These are phyloP conservation scores for Lathyrus sativus DNA, from an alignment of 306 rosid genomes.

Conservation along the genomic window DNA sequence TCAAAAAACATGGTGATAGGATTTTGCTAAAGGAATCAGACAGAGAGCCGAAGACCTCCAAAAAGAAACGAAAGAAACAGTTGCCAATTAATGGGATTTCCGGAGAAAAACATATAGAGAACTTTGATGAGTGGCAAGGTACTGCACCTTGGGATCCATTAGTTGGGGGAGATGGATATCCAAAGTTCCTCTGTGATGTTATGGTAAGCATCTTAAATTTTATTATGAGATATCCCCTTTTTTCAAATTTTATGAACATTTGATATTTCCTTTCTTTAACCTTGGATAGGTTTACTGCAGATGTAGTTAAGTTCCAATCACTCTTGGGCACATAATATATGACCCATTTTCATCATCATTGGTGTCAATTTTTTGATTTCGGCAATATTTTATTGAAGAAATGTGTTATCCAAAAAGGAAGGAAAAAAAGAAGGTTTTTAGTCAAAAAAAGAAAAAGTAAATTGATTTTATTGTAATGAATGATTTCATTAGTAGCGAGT, in stretches of 20 bases:
- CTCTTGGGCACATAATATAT: slow-evolving; percentile 9
- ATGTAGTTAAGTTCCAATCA: slow-evolving; percentile 34
- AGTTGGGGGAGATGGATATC: slow-evolving; percentile 74
- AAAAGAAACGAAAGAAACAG: slow-evolving; percentile 58
- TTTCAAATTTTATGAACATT: slow-evolving; percentile 18
- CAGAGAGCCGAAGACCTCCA: slow-evolving; percentile 58
- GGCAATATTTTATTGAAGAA: slow-evolving; percentile 24
- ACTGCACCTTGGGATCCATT: slow-evolving; percentile 74
- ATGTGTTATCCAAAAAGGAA: slow-evolving; percentile 15
- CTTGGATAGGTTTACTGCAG: slow-evolving; percentile 7
- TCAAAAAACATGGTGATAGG: slow-evolving; percentile 60
- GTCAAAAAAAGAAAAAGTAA: not conserved
- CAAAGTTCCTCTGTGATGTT: slow-evolving; percentile 87
- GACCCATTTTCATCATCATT: slow-evolving; percentile 19
- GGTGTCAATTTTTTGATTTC: slow-evolving; percentile 18
- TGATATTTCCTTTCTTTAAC: slow-evolving; percentile 15
- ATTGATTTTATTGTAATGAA: slow-evolving; percentile 29
- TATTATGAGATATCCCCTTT: not conserved
- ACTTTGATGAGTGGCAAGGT: slow-evolving; percentile 66
- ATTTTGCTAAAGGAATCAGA: slow-evolving; percentile 69
- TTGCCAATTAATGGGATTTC: slow-evolving; percentile 46
- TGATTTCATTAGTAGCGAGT: slow-evolving; percentile 29
- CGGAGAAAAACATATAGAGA: slow-evolving; percentile 51
- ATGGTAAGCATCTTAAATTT: slow-evolving; percentile 62
- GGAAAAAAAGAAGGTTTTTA: no score